These are phyloP conservation scores for Mortierella sp. DNA, from an alignment of 371 early-diverging fungal genomes.

Conservation along the genomic window DNA sequence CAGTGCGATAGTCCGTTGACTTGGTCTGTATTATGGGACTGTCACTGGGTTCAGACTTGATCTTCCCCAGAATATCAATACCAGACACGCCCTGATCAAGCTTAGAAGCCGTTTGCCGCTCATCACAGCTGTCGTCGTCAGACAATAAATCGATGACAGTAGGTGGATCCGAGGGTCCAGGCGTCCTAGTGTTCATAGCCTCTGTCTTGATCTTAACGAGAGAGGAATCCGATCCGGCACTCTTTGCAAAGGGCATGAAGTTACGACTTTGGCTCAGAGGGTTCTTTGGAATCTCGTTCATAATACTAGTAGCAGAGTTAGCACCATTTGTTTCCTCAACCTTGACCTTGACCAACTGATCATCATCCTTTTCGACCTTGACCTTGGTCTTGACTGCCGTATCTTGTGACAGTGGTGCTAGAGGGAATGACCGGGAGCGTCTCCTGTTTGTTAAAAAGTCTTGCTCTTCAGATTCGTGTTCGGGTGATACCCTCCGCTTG, in stretches of 20 bases:
- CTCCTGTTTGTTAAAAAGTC: constrained; percentile 14
- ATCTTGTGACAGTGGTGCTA: too few relatives aligned
- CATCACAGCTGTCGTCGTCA: constrained; percentile 23
- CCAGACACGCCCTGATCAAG: not conserved
- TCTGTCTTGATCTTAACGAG: constrained; percentile 8
- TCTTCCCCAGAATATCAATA: not conserved
- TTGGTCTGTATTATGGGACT: not conserved
- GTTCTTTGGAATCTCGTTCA: too few relatives aligned
- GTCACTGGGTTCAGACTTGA: constrained; percentile 9
- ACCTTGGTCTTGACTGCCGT: too few relatives aligned
- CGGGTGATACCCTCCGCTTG: constrained; percentile 24
- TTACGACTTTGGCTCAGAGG: too few relatives aligned
- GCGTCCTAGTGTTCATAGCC: not conserved
- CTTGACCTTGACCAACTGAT: not conserved
- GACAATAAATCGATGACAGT: constrained; percentile 36
- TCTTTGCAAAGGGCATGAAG: not conserved
- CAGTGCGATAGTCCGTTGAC: not conserved
- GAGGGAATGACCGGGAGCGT: constrained; percentile 33
- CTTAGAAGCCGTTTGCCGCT: not conserved
- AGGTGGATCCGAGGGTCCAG: constrained; percentile 3
- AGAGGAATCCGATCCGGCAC: not conserved
- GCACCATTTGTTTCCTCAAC: not conserved
- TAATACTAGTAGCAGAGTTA: not conserved
- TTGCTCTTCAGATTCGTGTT: constrained; percentile 8
- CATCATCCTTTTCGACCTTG: constrained; percentile 10